Percentiles rank a stretch among this genome's conserved stretches.
Evolutionary conservation across 192 early-diverging fungal genomes (phyloP).

Genomic region (Coemansia sp.): DNA sequence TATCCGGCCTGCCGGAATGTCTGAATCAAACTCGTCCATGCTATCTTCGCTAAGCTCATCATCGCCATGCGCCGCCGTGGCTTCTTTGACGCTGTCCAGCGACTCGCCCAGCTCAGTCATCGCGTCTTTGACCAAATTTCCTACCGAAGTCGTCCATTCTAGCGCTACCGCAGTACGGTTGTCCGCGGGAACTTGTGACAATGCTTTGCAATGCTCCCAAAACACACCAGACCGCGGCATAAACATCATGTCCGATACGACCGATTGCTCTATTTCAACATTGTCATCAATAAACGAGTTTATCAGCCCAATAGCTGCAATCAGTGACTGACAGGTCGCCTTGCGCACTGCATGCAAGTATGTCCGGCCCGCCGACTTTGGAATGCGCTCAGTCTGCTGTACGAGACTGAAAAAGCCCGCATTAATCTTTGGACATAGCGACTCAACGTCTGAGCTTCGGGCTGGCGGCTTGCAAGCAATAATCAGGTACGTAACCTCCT

Average conservation of each 20-base stretch:
- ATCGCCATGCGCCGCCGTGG: background rate
- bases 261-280: constrained; percentile 23
- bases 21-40: constrained; percentile 43
- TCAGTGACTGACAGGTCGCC: constrained; percentile 28
- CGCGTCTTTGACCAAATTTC: constrained; percentile 39
- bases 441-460: constrained; percentile 27
- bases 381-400: constrained; percentile 24
- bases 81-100: constrained; percentile 3
- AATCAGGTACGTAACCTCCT: constrained; percentile 44
- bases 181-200: constrained; percentile 42
- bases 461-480: constrained; percentile 52
- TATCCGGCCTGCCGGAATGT: constrained; percentile 32
- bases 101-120: constrained; percentile 35
- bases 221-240: constrained; percentile 38
- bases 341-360: constrained; percentile 37
- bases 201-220: constrained; percentile 50
- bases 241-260: constrained; percentile 30
- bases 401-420: constrained; percentile 50
- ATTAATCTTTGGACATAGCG: constrained; percentile 47
- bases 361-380: constrained; percentile 35
- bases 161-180: constrained; percentile 29
- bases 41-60: constrained; percentile 34
- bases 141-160: constrained; percentile 20
- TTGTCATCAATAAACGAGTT: constrained; percentile 46
- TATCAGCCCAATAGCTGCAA: constrained; percentile 25